Conservation (phyloP, 2,329 filamentous ascomycete species). For the Sporothrix globosa region DNA sequence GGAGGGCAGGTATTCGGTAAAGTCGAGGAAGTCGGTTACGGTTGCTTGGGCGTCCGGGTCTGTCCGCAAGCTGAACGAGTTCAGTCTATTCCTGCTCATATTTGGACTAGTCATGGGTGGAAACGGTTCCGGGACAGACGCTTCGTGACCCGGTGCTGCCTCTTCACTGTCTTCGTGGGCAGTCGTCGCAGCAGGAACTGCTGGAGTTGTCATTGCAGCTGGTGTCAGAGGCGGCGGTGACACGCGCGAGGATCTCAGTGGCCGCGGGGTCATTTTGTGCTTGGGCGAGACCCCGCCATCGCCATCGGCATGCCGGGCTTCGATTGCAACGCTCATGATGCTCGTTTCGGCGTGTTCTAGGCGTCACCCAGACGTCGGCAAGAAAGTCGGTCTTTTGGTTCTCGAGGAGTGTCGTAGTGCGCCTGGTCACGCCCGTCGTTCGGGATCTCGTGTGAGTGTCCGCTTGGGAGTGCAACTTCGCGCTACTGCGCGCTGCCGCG, state of each 20-base stretch:
- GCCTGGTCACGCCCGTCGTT: background rate
- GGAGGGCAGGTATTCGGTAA: conserved; percentile 69
- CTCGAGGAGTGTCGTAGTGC: background rate
- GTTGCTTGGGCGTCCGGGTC: conserved; percentile 71
- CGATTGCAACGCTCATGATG: conserved; percentile 18
- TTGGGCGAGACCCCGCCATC: conserved; percentile 29
- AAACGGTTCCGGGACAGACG: background rate
- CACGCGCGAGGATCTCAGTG: conserved; percentile 7
- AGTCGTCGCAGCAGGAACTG: background rate
- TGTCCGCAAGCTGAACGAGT: conserved; percentile 55
- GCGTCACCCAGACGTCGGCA: background rate
- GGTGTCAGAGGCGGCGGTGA: conserved; percentile 12
- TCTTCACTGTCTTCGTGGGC: background rate
- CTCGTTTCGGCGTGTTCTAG: background rate
- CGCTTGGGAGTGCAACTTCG: background rate
- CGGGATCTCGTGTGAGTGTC: background rate
- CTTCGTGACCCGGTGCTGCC: background rate
- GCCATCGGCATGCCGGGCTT: background rate
- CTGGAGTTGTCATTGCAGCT: background rate
- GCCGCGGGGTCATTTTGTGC: conserved; percentile 25
- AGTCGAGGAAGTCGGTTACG: conserved; percentile 71
- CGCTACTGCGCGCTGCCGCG: conserved; percentile 13
- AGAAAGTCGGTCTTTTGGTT: background rate
- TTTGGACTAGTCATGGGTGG: background rate
- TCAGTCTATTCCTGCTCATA: conserved; percentile 46